These are phyloP conservation scores for Tulasnella sp. DNA, from an alignment of 768 basidiomycete genomes.

Conservation along the genomic window DNA sequence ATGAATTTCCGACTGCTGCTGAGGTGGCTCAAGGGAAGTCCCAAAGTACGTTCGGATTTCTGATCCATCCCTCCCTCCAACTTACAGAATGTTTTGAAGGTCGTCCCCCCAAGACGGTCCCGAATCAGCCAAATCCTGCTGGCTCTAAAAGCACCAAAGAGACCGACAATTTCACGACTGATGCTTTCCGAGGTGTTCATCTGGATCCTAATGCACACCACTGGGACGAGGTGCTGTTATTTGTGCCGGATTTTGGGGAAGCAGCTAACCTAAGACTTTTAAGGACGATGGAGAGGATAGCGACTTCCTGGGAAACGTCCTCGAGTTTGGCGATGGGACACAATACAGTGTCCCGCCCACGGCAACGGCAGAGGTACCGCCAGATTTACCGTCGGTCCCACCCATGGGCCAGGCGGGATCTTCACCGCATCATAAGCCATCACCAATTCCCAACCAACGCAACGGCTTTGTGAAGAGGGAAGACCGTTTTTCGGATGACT, in stretches of 20 bases:
- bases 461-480: slow-evolving; percentile 58
- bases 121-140: no score
- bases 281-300: slow-evolving; percentile 74
- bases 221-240: slow-evolving; percentile 77
- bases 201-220: slow-evolving; percentile 88
- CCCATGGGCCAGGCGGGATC: background rate
- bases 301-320: slow-evolving; percentile 74
- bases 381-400: no score
- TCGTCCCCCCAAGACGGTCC: no score
- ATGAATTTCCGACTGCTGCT: slow-evolving; percentile 92
- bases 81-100: no score
- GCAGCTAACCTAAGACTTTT: slow-evolving; percentile 39
- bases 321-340: slow-evolving; percentile 92
- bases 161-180: no score
- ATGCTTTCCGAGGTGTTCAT: slow-evolving; percentile 89
- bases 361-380: slow-evolving; percentile 9
- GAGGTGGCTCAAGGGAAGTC: slow-evolving; percentile 45
- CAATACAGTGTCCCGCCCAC: slow-evolving; percentile 68
- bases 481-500: slow-evolving; percentile 86
- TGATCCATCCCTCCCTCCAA: slow-evolving; percentile 27
- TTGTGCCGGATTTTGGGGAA: no score
- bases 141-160: no score
- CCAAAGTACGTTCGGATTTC: background rate
- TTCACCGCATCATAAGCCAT: background rate
- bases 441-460: background rate